These are phyloP conservation scores for Neurospora sp. DNA, from an alignment of 495 filamentous ascomycete species.

Conservation along the genomic window DNA sequence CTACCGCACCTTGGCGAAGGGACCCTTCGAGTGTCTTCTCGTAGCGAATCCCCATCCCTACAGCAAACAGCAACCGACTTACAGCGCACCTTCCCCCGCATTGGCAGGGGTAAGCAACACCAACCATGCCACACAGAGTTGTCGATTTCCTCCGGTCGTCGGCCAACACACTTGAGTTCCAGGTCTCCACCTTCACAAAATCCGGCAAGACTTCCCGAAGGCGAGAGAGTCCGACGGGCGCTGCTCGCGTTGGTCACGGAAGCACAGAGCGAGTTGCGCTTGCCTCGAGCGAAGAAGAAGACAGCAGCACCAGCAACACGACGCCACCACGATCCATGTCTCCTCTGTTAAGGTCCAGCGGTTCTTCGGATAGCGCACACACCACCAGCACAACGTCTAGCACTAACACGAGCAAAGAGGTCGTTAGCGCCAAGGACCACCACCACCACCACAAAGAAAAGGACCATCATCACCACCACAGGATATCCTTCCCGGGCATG, in stretches of 20 bases:
- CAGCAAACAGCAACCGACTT: neutral
- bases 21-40: neutral
- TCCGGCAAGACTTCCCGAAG: constrained; percentile 9
- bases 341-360: constrained; percentile 7
- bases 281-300: constrained; percentile 24
- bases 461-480: constrained; percentile 30
- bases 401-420: constrained; percentile 10
- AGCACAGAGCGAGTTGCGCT: constrained; percentile 24
- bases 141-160: constrained; percentile 39
- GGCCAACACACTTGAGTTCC: constrained; percentile 21
- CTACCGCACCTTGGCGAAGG: neutral
- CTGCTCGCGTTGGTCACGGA: constrained; percentile 12
- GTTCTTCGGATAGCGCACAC: constrained; percentile 4
- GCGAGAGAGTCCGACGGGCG: constrained; percentile 16
- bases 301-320: constrained; percentile 9
- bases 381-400: constrained; percentile 12
- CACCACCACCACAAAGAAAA: constrained; percentile 15
- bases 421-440: neutral
- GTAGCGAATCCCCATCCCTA: neutral
- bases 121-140: constrained; percentile 44
- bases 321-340: constrained; percentile 11
- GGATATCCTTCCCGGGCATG: constrained; percentile 37
- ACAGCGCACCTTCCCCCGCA: constrained; percentile 10
- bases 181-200: constrained; percentile 22
- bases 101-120: constrained; percentile 5